Conservation (phyloP, 2,329 filamentous ascomycete species). For the Talaromyces amestolkiae region DNA sequence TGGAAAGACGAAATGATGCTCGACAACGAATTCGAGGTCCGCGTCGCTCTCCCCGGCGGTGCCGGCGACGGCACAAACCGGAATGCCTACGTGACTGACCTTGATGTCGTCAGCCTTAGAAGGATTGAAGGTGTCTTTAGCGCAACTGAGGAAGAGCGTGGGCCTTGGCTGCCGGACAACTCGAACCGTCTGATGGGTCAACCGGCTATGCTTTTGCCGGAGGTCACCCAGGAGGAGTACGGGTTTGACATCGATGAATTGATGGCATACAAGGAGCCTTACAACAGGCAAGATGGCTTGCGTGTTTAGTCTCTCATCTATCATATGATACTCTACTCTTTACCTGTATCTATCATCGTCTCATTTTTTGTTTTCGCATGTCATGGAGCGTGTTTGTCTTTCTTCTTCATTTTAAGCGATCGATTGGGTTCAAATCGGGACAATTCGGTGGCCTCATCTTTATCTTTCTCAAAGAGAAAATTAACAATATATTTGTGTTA, state of each 20-base stretch:
- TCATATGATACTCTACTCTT: not conserved
- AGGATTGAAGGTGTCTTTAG: conserved; percentile 79
- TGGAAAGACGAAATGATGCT: conserved; percentile 99
- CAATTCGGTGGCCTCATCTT: not conserved
- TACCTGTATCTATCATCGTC: not conserved
- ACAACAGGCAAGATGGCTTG: conserved; percentile 7
- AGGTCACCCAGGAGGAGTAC: conserved; percentile 31
- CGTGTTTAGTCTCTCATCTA: not conserved
- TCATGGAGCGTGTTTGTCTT: conserved; percentile 5
- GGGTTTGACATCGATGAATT: conserved; percentile 31
- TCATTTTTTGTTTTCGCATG: not conserved
- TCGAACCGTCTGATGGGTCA: conserved; percentile 35
- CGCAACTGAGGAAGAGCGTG: conserved; percentile 82
- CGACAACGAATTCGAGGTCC: conserved; percentile 89
- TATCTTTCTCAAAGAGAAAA: not conserved
- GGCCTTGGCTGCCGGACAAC: conserved; percentile 62
- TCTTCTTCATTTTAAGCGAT: not conserved
- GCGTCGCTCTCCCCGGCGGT: conserved; percentile 72
- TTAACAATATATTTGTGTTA: not conserved
- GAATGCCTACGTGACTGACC: conserved; percentile 81
- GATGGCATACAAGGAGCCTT: conserved; percentile 18
- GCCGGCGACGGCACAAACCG: conserved; percentile 79
- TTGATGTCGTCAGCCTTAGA: conserved; percentile 86
- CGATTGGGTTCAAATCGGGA: not conserved
- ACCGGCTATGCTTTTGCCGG: conserved; percentile 32